A percentile compares a stretch with the other conserved stretches of the same genome.
These are phyloP conservation scores for Drechmeria coniospora DNA, from an alignment of 2,329 filamentous ascomycete genomes.

Conservation along the genomic window DNA sequence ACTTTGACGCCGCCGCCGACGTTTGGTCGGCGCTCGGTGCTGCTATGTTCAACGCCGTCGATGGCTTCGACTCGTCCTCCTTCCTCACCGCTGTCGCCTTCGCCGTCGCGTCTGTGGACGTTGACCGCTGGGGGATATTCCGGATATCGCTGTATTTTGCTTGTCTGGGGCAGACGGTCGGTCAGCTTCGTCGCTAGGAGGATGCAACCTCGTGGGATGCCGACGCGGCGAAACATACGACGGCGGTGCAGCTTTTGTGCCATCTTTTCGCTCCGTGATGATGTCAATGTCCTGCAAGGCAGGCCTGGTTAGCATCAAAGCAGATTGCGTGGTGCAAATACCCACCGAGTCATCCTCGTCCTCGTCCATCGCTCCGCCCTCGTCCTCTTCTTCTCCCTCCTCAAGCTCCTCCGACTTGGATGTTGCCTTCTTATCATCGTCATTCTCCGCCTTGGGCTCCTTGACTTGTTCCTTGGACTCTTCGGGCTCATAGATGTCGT, in stretches of 20 bases:
- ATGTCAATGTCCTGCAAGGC: constrained; percentile 46
- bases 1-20: constrained; percentile 56
- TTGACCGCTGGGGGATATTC: constrained; percentile 46
- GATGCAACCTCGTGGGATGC: too few species aligned
- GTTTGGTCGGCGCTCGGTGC: constrained; percentile 35
- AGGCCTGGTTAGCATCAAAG: neutral
- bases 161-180: too few species aligned
- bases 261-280: constrained; percentile 51
- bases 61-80: constrained; percentile 22
- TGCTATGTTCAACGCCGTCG: constrained; percentile 13
- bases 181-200: too few species aligned
- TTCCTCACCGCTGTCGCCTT: constrained; percentile 32
- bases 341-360: constrained; percentile 33
- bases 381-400: constrained; percentile 49
- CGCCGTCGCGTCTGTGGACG: constrained; percentile 32
- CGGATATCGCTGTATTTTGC: constrained; percentile 49
- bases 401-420: constrained; percentile 39
- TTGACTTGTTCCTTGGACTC: constrained; percentile 32
- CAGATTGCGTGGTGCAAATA: too few species aligned
- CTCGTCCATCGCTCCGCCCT: constrained; percentile 43
- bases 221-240: too few species aligned
- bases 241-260: constrained; percentile 42
- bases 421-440: constrained; percentile 13
- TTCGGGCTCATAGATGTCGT: constrained; percentile 51
- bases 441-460: constrained; percentile 27